A percentile compares a stretch with the other conserved stretches of the same genome.
Evolutionary conservation across 2,329 filamentous ascomycete species (phyloP).

Genomic region (Penicillium capsulatum): DNA sequence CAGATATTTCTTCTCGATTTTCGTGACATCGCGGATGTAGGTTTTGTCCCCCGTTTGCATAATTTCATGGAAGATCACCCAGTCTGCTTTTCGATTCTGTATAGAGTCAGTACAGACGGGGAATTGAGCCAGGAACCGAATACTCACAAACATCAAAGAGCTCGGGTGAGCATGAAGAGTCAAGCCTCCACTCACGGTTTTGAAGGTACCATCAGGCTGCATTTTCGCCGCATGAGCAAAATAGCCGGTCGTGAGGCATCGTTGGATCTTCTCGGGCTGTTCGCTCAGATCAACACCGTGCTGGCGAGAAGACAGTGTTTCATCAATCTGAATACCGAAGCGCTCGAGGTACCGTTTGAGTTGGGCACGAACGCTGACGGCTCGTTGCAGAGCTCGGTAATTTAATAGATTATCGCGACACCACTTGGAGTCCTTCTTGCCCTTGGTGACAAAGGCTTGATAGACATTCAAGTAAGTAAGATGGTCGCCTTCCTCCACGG

Average conservation of each 20-base stretch:
- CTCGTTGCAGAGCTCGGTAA: constrained; percentile 75
- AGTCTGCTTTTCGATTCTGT: constrained; percentile 84
- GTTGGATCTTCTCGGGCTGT: constrained; percentile 69
- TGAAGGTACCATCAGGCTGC: constrained; percentile 88
- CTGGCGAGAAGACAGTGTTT: constrained; percentile 47
- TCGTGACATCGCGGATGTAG: constrained; percentile 87
- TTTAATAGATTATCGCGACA: constrained; percentile 84
- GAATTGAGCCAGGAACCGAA: neutral
- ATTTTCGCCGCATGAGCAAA: constrained; percentile 92
- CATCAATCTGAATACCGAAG: constrained; percentile 68
- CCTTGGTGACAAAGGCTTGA: constrained; percentile 76
- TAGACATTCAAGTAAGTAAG: constrained; percentile 92
- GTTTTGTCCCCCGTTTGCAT: constrained; percentile 85
- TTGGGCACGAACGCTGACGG: constrained; percentile 81
- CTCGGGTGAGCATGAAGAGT: constrained; percentile 84
- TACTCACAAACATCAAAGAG: constrained; percentile 76
- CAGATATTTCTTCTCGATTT: constrained; percentile 89
- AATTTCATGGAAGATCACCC: constrained; percentile 93
- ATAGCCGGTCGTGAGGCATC: constrained; percentile 83
- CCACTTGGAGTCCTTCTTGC: constrained; percentile 78
- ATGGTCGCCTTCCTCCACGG: constrained; percentile 90
- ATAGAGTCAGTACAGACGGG: constrained; percentile 13
- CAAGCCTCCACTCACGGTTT: constrained; percentile 74
- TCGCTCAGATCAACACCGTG: constrained; percentile 35
- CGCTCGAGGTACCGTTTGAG: constrained; percentile 81